These are phyloP conservation scores for Rusavskia elegans DNA, from an alignment of 495 filamentous ascomycete species.

Conservation along the genomic window DNA sequence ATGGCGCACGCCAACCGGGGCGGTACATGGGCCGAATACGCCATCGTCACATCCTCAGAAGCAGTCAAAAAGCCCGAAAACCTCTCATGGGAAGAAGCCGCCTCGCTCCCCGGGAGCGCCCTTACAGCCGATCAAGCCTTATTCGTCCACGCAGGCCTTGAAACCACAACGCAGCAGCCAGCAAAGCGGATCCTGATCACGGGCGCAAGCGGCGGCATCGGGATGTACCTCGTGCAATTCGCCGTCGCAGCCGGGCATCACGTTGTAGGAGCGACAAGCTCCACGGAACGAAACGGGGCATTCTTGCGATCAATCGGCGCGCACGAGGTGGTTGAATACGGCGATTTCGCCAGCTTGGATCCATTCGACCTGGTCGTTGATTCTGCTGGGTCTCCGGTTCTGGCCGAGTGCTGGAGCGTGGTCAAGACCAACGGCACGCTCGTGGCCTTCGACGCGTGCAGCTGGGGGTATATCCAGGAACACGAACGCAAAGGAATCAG, in stretches of 20 bases:
- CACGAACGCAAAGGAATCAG: not conserved
- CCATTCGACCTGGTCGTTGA: not conserved
- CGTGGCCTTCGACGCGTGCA: not conserved
- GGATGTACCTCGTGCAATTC: not conserved
- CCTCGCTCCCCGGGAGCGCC: not conserved
- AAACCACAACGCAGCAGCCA: not conserved
- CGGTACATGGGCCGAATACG: not conserved
- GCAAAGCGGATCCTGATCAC: not conserved
- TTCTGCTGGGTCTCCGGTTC: not conserved
- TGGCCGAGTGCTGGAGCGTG: not conserved
- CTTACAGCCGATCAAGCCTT: not conserved
- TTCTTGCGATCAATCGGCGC: not conserved
- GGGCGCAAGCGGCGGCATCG: not conserved
- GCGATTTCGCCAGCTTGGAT: not conserved
- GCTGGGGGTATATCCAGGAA: not conserved
- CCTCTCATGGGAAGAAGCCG: not conserved
- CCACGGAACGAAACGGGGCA: not conserved
- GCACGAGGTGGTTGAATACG: not conserved
- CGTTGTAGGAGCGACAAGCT: not conserved
- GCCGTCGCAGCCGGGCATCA: not conserved
- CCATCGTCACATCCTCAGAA: not conserved
- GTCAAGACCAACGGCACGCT: not conserved
- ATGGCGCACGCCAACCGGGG: not conserved
- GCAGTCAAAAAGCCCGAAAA: not conserved
- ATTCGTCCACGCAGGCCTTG: not conserved